Evolutionary conservation across 495 filamentous ascomycete genomes (phyloP).

Genomic region (Pseudomonodictys pantanalensis): DNA sequence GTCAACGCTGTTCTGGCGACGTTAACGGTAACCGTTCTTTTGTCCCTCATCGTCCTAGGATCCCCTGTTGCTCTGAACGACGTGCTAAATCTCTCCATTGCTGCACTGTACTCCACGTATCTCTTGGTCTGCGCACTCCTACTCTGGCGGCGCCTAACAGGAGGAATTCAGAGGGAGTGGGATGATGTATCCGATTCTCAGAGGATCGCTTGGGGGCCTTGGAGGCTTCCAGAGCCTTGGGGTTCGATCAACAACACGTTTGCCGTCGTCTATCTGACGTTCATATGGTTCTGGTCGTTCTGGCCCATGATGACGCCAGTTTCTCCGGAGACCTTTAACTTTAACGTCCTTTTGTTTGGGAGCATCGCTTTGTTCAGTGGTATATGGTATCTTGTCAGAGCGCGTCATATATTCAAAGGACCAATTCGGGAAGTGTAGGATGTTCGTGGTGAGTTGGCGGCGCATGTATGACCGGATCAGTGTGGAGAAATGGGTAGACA

Average conservation of each 20-base stretch:
- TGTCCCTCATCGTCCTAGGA: slow-evolving; percentile 16
- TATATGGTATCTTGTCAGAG: slow-evolving; percentile 3
- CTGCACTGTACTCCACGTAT: slow-evolving; percentile 11
- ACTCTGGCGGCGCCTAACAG: slow-evolving; percentile 10
- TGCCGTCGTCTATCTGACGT: slow-evolving; percentile 11
- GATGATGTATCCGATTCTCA: background rate
- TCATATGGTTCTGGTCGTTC: slow-evolving; percentile 13
- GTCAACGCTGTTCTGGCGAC: background rate
- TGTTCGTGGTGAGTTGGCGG: no score
- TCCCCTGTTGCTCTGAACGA: slow-evolving; percentile 8
- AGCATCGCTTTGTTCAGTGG: background rate
- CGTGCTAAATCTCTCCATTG: background rate
- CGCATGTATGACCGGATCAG: no score
- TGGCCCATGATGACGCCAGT: slow-evolving; percentile 10
- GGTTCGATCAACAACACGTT: slow-evolving; percentile 17
- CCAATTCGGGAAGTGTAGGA: slow-evolving; percentile 14
- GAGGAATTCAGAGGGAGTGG: background rate
- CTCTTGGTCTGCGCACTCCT: slow-evolving; percentile 5
- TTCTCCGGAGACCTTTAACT: background rate
- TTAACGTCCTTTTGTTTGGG: background rate
- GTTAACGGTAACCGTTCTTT: background rate
- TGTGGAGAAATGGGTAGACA: no score
- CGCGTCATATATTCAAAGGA: background rate
- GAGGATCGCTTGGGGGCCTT: slow-evolving; percentile 9
- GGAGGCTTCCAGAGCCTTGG: slow-evolving; percentile 12